Conservation (phyloP, 768 basidiomycete genomes). For the Suillus americanus region DNA sequence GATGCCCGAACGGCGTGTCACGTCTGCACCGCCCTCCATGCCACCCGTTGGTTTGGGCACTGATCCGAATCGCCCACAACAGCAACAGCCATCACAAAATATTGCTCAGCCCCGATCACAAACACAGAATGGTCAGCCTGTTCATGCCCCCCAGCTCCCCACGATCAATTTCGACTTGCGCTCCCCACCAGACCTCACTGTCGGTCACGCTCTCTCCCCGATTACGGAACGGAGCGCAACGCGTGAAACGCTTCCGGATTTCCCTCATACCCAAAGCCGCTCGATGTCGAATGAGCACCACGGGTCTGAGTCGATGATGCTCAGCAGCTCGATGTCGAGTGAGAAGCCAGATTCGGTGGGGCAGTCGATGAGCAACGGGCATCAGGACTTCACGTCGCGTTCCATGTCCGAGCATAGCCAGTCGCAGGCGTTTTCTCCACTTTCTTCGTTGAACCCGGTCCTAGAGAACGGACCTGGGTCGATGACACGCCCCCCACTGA, state of each 20-base stretch:
- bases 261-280: slow-evolving; percentile 13
- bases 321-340: slow-evolving; percentile 23
- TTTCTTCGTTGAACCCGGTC: slow-evolving; percentile 9
- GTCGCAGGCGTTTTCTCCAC: neutral
- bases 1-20: slow-evolving; percentile 39
- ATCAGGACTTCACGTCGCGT: slow-evolving; percentile 1
- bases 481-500: slow-evolving; percentile 16
- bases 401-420: slow-evolving; percentile 4
- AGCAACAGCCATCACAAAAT: slow-evolving; percentile 33
- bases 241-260: slow-evolving; percentile 27
- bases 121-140: slow-evolving; percentile 11
- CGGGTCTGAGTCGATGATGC: slow-evolving; percentile 9
- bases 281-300: slow-evolving; percentile 18
- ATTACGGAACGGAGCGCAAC: slow-evolving; percentile 57
- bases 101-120: slow-evolving; percentile 18
- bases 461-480: slow-evolving; percentile 19
- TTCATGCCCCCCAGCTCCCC: slow-evolving; percentile 51
- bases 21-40: slow-evolving; percentile 15
- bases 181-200: slow-evolving; percentile 11
- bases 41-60: slow-evolving; percentile 18
- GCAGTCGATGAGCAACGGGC: neutral
- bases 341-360: slow-evolving; percentile 15
- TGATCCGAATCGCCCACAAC: slow-evolving; percentile 13
- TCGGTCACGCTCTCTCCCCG: slow-evolving; percentile 50
- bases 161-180: slow-evolving; percentile 48